Percentiles rank a stretch among this genome's conserved stretches.
Evolutionary conservation across 768 basidiomycete species (phyloP).

Genomic region (Kwoniella botswanensis): DNA sequence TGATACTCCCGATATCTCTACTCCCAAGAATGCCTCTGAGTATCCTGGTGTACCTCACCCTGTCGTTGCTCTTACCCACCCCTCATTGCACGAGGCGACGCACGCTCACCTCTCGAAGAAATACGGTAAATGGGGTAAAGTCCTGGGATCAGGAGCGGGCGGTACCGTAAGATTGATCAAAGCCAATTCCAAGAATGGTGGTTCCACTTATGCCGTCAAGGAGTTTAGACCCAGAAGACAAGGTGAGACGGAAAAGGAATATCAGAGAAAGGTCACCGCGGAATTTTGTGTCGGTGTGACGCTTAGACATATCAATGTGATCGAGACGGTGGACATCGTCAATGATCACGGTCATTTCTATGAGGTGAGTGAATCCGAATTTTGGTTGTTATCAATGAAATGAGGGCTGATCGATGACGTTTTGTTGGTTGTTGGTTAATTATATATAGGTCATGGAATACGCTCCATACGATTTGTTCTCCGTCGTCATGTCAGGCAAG

Average conservation of each 20-base stretch:
- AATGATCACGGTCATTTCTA: slow-evolving; percentile 97
- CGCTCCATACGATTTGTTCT: slow-evolving; percentile 96
- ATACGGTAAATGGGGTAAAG: slow-evolving; percentile 98
- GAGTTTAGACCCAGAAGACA: slow-evolving; percentile 89
- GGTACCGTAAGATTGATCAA: slow-evolving; percentile 97
- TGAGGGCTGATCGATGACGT: background rate
- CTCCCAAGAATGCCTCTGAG: slow-evolving; percentile 49
- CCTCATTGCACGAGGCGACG: slow-evolving; percentile 58
- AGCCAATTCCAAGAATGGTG: slow-evolving; percentile 77
- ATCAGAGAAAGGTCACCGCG: slow-evolving; percentile 99
- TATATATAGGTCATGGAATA: slow-evolving; percentile 92
- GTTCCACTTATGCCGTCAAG: slow-evolving; percentile 90
- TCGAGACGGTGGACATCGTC: slow-evolving; percentile 97
- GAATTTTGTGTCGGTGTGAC: slow-evolving; percentile 90
- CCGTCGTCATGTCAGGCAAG: slow-evolving; percentile 98
- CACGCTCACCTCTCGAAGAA: slow-evolving; percentile 85
- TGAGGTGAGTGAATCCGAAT: slow-evolving; percentile 69
- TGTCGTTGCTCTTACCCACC: slow-evolving; percentile 54
- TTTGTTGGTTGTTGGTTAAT: background rate
- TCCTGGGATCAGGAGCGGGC: slow-evolving; percentile 95
- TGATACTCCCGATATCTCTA: slow-evolving; percentile 42
- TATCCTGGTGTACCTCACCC: slow-evolving; percentile 55
- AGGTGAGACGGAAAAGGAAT: slow-evolving; percentile 93
- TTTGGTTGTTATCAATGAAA: background rate
- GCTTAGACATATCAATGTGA: slow-evolving; percentile 92